phyloP scores from a whole-genome alignment of 495 filamentous ascomycete genomes.

The Neurospora sp. region DNA sequence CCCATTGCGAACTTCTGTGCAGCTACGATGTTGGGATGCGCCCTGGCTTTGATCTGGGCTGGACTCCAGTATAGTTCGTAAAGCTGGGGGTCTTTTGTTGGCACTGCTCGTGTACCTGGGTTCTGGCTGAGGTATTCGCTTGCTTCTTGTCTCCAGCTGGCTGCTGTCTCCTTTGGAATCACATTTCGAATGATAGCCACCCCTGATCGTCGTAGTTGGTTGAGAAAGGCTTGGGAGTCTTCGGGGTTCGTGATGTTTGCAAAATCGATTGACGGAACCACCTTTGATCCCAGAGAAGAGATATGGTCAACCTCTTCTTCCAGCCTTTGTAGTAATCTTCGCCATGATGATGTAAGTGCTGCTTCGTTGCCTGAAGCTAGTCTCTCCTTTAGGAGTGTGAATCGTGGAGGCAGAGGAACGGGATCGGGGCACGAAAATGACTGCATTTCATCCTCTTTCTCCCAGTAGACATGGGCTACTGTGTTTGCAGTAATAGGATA shows the following conservation, averaged over 20 bases:
- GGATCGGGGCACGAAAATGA: constrained; percentile 16
- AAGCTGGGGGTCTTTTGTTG: constrained; percentile 46
- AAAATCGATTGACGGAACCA: constrained; percentile 56
- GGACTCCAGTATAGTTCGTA: constrained; percentile 82
- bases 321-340: constrained; percentile 50
- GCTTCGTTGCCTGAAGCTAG: constrained; percentile 52
- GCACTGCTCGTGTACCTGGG: constrained; percentile 29
- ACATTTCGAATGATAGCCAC: constrained; percentile 54
- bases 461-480: not conserved
- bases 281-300: constrained; percentile 18
- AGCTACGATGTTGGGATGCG: constrained; percentile 60
- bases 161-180: constrained; percentile 42
- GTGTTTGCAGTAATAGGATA: constrained; percentile 6
- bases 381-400: constrained; percentile 55
- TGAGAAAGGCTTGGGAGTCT: constrained; percentile 29
- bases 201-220: constrained; percentile 47
- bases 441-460: constrained; percentile 9
- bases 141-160: constrained; percentile 40
- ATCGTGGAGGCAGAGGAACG: constrained; percentile 56
- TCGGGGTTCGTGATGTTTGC: constrained; percentile 40
- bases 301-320: constrained; percentile 43
- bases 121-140: constrained; percentile 50
- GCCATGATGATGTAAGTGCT: constrained; percentile 44
- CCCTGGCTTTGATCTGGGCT: constrained; percentile 60
- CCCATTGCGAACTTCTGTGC: constrained; percentile 68